Base-by-base conservation (phyloP, 208 protist genomes). In the Trypanosoma rangeli region DNA sequence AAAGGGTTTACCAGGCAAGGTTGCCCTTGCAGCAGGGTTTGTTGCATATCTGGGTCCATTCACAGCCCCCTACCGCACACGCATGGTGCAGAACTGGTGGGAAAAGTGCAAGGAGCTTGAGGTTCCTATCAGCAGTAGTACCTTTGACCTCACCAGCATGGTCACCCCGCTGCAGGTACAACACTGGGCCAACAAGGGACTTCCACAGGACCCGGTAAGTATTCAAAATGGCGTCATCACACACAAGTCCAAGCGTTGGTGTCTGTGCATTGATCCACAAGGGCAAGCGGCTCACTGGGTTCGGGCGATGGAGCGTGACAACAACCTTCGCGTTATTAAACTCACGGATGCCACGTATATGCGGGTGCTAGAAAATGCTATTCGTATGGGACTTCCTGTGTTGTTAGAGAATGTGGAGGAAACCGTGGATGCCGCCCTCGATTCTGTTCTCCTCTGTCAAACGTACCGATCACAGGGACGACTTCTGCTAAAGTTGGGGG, bases 241-340 rank as follows among this genome's bases (percentile, higher is more conserved):
- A 26, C 90, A 75, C 66, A 94, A 89, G 74, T 93, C 88, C 20
- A 84, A 88, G 69, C 93, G 94, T 49, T 98, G 96, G 96, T 97
- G 94, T 73, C 85, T 98, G 16, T 97, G 90, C 76, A 97, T 98
- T 69, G 94, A 98, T 59, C 94, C 93, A 3, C 97, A 99, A 68
- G 87, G 95, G 0, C 97, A 99, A 80, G 95, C 97, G 18, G 91
- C 95, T 54, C 97, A 85, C 73, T 99, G 97, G 96, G 98, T 99
- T 52, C 95, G 95, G 18, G 81, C 85, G 33, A 97, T 96, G 86
- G 92, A 98, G 78, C 78, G 85, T 56, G 87, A 94, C 35, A 93
- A 93, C 70, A 90, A 93, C 55, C 83, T 99, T 60, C 89, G 92
- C 49, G 87, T 97, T 46, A 82, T 98, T 66, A 98, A 98, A 70